Evolutionary conservation across 176 grass and related monocot genomes (phyloP), one percentile per base, ranked within the genome.

Genomic region (Otatea glauca): DNA sequence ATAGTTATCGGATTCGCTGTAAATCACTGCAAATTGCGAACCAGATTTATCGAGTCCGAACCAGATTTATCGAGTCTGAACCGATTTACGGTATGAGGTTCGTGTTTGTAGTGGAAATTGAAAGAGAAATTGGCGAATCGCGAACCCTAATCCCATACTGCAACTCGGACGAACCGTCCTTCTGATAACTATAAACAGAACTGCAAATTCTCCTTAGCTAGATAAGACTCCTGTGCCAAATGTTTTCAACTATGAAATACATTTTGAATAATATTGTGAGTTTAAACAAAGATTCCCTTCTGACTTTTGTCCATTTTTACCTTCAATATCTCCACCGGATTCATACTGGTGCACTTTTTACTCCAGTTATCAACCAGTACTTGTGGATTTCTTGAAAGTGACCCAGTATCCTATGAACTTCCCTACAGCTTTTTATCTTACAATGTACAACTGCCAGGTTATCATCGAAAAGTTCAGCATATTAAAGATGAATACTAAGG

Each of bases 391-490:
- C 10, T 48, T 50, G 20, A 43, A 77, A 62, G 65, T 70, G 51
- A 39, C 43, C 42, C 4, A 10, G 3, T 68, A 47, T 84, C 54
- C 17, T 81, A 70, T 55, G 65, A 76, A 71, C 64, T 65, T 71
- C 6, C 47, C 56, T 71, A 65, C 20, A n/a, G 70, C 49, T 45
- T 35, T 60, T n/a, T 27, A 32, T 50, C 15, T 65, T 65, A 82
- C 70, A 81, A 54, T 76, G 61, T 72, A 65, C 62, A 77, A 29
- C 17, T 77, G 48, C 37, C 9, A 77, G 60, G 71, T 86, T 86
- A 83, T 71, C 88, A 77, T 34, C 2, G 24, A 81, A 86, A 85
- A 72, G 0, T 77, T 82, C 54, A 74, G 32, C 45, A 56, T 45
- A 68, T 9, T 38, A 85, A 69, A 68, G 34, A 73, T 81, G 44